Percentiles rank a stretch among this genome's conserved stretches.
Conservation (phyloP, 306 rosid species). For the Notholithocarpus densiflorus region DNA sequence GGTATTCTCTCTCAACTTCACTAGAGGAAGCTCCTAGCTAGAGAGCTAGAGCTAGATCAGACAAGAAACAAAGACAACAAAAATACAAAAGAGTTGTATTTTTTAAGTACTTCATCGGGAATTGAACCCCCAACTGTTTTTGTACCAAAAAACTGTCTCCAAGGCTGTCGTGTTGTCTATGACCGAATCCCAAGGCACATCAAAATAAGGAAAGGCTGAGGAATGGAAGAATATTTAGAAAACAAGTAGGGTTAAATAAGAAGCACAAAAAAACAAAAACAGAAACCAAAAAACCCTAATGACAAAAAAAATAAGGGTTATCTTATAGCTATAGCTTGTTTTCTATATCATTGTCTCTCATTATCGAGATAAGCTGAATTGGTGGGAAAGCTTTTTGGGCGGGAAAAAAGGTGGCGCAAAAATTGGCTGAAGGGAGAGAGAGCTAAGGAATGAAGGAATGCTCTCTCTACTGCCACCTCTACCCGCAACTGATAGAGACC, state of each 20-base stretch:
- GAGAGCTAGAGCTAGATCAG: conserved; percentile 9
- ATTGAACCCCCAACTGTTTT: conserved; percentile 31
- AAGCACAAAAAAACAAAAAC: not conserved
- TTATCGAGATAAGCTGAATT: conserved; percentile 51
- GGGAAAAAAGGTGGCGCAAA: conserved; percentile 44
- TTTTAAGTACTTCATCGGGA: conserved; percentile 36
- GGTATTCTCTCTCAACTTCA: conserved; percentile 17
- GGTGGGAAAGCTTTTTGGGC: conserved; percentile 55
- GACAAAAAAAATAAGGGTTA: not conserved
- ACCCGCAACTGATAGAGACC: conserved; percentile 71
- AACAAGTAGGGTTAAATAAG: conserved; percentile 32
- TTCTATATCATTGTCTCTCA: conserved; percentile 23
- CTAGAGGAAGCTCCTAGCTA: conserved; percentile 15
- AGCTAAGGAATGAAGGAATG: conserved; percentile 7
- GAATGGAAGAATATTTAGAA: conserved; percentile 23
- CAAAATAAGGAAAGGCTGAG: conserved; percentile 2
- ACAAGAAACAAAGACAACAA: conserved; percentile 28
- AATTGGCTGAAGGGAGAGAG: conserved; percentile 27
- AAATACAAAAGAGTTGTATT: conserved; percentile 14
- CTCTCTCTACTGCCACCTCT: conserved; percentile 35
- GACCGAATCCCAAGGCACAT: conserved; percentile 50
- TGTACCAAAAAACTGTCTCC: conserved; percentile 4
- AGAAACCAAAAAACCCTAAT: conserved; percentile 46
- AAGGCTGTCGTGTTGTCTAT: conserved; percentile 31
- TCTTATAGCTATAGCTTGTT: not conserved